Evolutionary conservation across 306 rosid genomes (phyloP).

Genomic region (Cicer pinnatifidum): DNA sequence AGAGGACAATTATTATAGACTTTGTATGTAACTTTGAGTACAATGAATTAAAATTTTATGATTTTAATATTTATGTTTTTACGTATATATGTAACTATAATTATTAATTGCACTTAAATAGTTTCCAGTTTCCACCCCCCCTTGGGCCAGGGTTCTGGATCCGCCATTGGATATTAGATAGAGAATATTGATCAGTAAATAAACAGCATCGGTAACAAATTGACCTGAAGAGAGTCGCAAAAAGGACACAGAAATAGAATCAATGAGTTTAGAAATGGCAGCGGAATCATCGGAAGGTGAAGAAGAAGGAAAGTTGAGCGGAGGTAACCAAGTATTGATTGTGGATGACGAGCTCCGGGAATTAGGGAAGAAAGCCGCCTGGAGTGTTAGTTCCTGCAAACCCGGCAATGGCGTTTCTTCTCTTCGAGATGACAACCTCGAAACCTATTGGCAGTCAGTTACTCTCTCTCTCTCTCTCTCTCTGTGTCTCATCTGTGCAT

Average conservation of each 20-base stretch:
- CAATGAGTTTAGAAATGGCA: slow-evolving; percentile 58
- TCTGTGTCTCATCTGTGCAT: not conserved
- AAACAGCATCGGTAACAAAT: no score
- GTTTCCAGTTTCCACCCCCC: no score
- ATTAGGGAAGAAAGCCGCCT: slow-evolving; percentile 89
- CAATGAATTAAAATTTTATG: no score
- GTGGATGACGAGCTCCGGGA: slow-evolving; percentile 82
- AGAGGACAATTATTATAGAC: no score
- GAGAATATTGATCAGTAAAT: no score
- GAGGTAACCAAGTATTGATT: slow-evolving; percentile 56
- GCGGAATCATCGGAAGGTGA: slow-evolving; percentile 92
- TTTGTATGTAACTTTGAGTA: no score
- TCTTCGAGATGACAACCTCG: slow-evolving; percentile 81
- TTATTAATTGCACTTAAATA: no score
- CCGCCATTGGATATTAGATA: no score
- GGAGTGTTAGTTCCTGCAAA: slow-evolving; percentile 97
- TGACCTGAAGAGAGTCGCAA: no score
- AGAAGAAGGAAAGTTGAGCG: slow-evolving; percentile 72
- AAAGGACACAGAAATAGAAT: not conserved
- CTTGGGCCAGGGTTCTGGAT: no score
- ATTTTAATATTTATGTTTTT: no score
- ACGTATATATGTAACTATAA: no score
- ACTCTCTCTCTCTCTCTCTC: not conserved
- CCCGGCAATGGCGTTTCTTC: slow-evolving; percentile 89
- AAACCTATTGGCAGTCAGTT: slow-evolving; percentile 83